phyloP scores from a whole-genome alignment of 768 basidiomycete species.

The Leccinum boreale region DNA sequence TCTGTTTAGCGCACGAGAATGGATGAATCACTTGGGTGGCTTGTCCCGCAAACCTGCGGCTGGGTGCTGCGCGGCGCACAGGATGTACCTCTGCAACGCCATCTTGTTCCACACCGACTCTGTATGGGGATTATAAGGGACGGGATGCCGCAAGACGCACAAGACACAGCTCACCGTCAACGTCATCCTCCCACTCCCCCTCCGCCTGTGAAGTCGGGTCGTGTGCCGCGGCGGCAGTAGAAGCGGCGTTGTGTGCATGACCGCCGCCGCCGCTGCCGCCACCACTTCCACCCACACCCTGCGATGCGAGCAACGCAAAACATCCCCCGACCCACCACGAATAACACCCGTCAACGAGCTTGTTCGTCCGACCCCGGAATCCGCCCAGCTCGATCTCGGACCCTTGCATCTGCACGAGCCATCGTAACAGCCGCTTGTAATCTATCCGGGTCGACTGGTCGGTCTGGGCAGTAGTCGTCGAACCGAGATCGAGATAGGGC shows the following conservation, averaged over 20 bases:
- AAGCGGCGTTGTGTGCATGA: background rate
- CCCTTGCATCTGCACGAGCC: constrained; percentile 87
- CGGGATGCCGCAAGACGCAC: background rate
- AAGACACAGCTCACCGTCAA: constrained; percentile 50
- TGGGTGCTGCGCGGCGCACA: constrained; percentile 82
- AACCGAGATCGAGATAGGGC: constrained; percentile 41
- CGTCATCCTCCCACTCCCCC: constrained; percentile 69
- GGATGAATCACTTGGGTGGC: constrained; percentile 74
- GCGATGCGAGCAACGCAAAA: constrained; percentile 70
- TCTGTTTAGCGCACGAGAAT: background rate
- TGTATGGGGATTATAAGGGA: background rate
- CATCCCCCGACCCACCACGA: constrained; percentile 99
- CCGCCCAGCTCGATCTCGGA: constrained; percentile 81
- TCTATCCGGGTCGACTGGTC: constrained; percentile 44
- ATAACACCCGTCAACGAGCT: constrained; percentile 99
- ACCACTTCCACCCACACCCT: constrained; percentile 38
- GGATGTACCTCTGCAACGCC: constrained; percentile 84
- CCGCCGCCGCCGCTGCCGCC: background rate
- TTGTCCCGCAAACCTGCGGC: constrained; percentile 91
- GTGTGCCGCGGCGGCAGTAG: background rate
- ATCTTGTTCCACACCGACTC: constrained; percentile 54
- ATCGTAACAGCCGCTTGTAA: constrained; percentile 59
- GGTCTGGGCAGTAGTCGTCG: background rate
- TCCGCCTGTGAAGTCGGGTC: constrained; percentile 15
- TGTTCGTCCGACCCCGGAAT: constrained; percentile 92